Base-by-base conservation (phyloP, 2,329 filamentous ascomycete genomes). In the Aspergillus quadricinctus region DNA sequence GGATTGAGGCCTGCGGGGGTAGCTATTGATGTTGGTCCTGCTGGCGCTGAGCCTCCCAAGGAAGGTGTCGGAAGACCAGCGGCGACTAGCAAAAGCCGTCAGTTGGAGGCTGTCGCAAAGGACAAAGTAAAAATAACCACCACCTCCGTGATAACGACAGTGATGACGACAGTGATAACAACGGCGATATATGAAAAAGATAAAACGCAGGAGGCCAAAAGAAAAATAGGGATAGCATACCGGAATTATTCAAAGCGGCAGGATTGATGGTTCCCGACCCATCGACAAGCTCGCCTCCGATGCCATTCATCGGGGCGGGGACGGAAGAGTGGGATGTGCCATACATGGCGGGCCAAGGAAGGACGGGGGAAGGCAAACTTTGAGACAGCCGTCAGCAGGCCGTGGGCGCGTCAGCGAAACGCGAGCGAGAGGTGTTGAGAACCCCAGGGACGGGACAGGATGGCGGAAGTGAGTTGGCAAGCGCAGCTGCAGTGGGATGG, bases 221-320 rank as follows among this genome's bases (percentile, higher is more conserved):
- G 52, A 48, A 27, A 43, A 45, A 55, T 9, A 29, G 49, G 50
- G 41, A 63, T 57, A 58, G 50, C 75, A 69, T 86, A 93, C 89
- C 85, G 80, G 86, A 80, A 73, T 87, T 87, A 79, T 88, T 91
- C 79, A 96, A 83, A 63, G 88, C 89, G 70, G 90, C 90, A 74
- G 91, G 91, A 81, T 95, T 90, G 81, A 96, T 94, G 72, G 91
- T 95, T 73, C 88, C 89, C 80, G 88, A 88, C 74, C 90, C 88
- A 83, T 89, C 88, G 68, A 82, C 79, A 58, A 77, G 70, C 56
- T 77, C 76, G 57, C 68, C 70, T 63, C 72, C 75, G 66, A 81
- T 73, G 77, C 85, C 85, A 80, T 87, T 88, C 81, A 87, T 88
- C 75, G 86, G 82, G 76, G 84, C 81, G 75, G 82, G 79, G 73